Percentiles rank a stretch among this genome's conserved stretches.
phyloP scores from a whole-genome alignment of 495 filamentous ascomycete genomes.

The Tuber aestivum region DNA sequence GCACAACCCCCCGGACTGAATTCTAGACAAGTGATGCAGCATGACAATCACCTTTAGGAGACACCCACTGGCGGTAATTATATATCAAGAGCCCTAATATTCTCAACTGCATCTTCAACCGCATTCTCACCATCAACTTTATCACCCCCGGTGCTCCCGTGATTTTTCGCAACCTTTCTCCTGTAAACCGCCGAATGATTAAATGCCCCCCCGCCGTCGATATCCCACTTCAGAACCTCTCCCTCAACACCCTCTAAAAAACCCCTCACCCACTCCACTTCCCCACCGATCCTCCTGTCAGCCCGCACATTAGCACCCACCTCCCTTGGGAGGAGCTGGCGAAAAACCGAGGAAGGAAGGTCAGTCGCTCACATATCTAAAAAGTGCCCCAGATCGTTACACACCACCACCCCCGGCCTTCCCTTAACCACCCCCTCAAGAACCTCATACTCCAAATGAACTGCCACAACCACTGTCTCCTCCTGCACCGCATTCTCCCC shows the following conservation, averaged over 20 bases:
- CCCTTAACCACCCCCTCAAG: slow-evolving; percentile 4
- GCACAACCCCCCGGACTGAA: not conserved
- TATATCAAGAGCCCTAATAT: not conserved
- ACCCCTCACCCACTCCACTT: slow-evolving; percentile 10
- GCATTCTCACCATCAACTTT: not conserved
- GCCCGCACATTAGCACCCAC: not conserved
- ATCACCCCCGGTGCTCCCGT: not conserved
- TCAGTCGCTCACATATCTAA: slow-evolving; percentile 31
- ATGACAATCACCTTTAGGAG: not conserved
- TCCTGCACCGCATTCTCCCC: slow-evolving; percentile 15
- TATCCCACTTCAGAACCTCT: slow-evolving; percentile 8
- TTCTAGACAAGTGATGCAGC: not conserved
- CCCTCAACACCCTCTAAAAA: slow-evolving; percentile 9
- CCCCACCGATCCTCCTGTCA: slow-evolving; percentile 14
- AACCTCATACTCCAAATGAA: slow-evolving; percentile 39
- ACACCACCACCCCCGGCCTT: slow-evolving; percentile 21
- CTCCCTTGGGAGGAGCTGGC: not conserved
- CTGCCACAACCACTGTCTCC: slow-evolving; percentile 26
- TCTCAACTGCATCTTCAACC: not conserved
- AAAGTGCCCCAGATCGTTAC: slow-evolving; percentile 33
- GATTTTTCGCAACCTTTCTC: not conserved
- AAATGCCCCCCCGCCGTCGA: slow-evolving; percentile 33
- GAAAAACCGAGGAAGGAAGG: not conserved
- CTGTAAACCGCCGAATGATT: slow-evolving; percentile 38
- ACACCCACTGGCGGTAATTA: not conserved